Evolutionary conservation across 352 stramenopile genomes (phyloP).

Genomic region (Phytophthora pisi): DNA sequence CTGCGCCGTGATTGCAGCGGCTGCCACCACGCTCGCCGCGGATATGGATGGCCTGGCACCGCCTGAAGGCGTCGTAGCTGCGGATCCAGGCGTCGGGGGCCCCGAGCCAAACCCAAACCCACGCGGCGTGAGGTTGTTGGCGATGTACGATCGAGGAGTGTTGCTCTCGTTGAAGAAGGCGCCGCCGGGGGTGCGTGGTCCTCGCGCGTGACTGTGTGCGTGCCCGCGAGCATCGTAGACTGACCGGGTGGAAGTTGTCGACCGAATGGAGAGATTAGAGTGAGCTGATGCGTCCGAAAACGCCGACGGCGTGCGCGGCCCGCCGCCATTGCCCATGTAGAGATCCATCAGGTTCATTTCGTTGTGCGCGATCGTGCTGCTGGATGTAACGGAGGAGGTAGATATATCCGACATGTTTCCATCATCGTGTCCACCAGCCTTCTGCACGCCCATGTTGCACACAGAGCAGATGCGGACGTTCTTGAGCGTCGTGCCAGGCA

Average conservation of each 20-base stretch:
- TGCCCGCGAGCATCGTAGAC: constrained; percentile 48
- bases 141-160: constrained; percentile 78
- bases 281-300: constrained; percentile 79
- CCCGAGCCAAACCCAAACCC: constrained; percentile 37
- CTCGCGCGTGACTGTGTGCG: constrained; percentile 25
- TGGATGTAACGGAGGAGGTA: constrained; percentile 79
- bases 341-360: constrained; percentile 88
- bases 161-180: constrained; percentile 66
- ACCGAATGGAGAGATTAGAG: constrained; percentile 83
- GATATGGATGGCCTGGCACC: constrained; percentile 40
- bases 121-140: constrained; percentile 67
- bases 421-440: constrained; percentile 37
- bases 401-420: constrained; percentile 80
- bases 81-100: constrained; percentile 46
- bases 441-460: constrained; percentile 88
- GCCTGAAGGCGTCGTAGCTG: constrained; percentile 38
- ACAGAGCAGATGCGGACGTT: constrained; percentile 86
- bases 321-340: constrained; percentile 61
- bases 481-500: constrained; percentile 81
- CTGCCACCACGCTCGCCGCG: constrained; percentile 38
- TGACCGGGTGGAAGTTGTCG: constrained; percentile 69
- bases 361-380: constrained; percentile 80
- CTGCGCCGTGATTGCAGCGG: constrained; percentile 44
- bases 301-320: constrained; percentile 67
- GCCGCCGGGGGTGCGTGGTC: constrained; percentile 27